phyloP scores from a whole-genome alignment of 805 yeast genomes.

The Saccharomycopsis sp. region DNA sequence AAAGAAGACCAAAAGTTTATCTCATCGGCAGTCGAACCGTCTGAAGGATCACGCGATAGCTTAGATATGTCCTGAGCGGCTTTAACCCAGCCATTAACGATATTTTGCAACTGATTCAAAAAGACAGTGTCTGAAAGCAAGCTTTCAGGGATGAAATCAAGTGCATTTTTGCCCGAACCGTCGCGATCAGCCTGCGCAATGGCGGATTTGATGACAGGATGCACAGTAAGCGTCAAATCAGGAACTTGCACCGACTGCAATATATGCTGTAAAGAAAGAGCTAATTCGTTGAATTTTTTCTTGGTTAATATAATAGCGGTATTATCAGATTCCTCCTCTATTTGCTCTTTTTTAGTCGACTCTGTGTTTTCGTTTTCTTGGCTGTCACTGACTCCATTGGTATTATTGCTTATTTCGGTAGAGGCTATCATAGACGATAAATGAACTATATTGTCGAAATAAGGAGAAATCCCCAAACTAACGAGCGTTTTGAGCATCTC shows the following conservation, averaged over 20 bases:
- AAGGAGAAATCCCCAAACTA: constrained; percentile 58
- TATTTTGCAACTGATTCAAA: constrained; percentile 61
- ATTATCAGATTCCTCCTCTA: constrained; percentile 19
- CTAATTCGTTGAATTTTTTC: constrained; percentile 61
- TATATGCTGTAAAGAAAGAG: constrained; percentile 57
- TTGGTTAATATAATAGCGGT: constrained; percentile 42
- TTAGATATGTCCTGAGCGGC: constrained; percentile 51
- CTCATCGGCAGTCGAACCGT: constrained; percentile 59
- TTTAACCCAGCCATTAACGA: constrained; percentile 69
- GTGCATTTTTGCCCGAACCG: constrained; percentile 18
- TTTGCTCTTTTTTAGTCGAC: constrained; percentile 8
- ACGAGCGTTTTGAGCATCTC: constrained; percentile 55
- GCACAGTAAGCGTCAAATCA: constrained; percentile 45
- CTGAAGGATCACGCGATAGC: constrained; percentile 44
- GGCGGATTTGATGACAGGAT: constrained; percentile 41
- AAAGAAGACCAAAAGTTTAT: constrained; percentile 71
- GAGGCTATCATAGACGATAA: constrained; percentile 6
- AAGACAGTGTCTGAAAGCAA: constrained; percentile 44
- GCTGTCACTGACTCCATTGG: constrained; percentile 7
- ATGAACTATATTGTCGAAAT: constrained; percentile 47
- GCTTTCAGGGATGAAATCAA: constrained; percentile 31
- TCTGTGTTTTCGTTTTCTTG: constrained; percentile 2
- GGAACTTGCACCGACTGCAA: constrained; percentile 67
- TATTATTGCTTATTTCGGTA: not conserved
- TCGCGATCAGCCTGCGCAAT: constrained; percentile 28